Conservation (phyloP, 164 flowering plant species). For the Cinnamomum micranthum region DNA sequence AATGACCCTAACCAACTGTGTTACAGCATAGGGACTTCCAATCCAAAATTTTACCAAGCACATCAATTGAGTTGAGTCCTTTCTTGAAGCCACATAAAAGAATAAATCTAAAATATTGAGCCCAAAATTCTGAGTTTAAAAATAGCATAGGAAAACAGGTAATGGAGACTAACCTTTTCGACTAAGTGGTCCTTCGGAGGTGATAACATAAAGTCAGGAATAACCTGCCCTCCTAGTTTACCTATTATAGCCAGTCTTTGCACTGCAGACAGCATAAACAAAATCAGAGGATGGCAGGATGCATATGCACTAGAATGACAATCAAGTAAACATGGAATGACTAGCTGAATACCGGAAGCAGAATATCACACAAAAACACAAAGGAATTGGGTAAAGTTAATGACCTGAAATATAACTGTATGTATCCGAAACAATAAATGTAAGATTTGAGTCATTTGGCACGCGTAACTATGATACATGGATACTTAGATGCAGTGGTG, state of each 20-base stretch:
- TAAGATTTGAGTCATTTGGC: no score
- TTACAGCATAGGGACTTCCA: not conserved
- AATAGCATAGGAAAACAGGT: not conserved
- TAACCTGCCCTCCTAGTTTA: slow-evolving; percentile 25
- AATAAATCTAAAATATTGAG: not conserved
- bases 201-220: slow-evolving; percentile 35
- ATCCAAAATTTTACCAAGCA: not conserved
- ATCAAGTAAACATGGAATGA: no score
- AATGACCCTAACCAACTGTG: no score
- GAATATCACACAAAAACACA: no score
- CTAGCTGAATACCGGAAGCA: no score
- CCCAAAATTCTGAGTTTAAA: not conserved
- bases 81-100: slow-evolving; percentile 5
- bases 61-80: not conserved
- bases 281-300: not conserved
- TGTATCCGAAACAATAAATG: no score
- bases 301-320: no score
- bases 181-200: slow-evolving; percentile 82
- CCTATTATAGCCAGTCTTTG: slow-evolving; percentile 40
- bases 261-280: slow-evolving; percentile 17
- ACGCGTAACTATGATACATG: no score
- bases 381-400: no score
- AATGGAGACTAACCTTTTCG: slow-evolving; percentile 53
- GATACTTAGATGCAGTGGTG: no score
- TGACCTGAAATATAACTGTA: no score